Evolutionary conservation across 2,329 filamentous ascomycete genomes (phyloP), one percentile per base, ranked within the genome.

Genomic region (Tolypocladium tropicale): DNA sequence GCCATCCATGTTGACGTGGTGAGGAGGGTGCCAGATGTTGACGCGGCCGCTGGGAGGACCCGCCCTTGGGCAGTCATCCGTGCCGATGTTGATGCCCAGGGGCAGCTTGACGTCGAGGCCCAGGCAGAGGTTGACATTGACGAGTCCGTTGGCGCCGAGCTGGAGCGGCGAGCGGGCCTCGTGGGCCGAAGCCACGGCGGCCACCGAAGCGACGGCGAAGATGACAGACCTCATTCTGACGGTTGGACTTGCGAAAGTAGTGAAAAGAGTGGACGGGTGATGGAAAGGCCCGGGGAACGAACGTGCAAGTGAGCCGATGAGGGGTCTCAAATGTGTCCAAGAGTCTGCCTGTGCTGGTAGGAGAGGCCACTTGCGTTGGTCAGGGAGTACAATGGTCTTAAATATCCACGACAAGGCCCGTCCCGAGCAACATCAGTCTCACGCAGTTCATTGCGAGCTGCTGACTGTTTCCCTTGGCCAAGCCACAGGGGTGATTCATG

Each of bases 21-120:
- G 72, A 14, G 69, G 57, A 52, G 72, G 71, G 62, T 74, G 72
- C 68, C 67, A 74, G 60, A 68, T 56, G 60, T 68, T 60, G 59
- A 55, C 62, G 61, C 62, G 64, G 59, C 59, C 68, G 1, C 58
- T 32, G 14, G 64, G 58, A 11, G 71, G 68, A 2, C 52, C 56
- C n/a, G 33, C 14, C 2, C 36, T 34, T 50, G 67, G 67, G 59
- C 63, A 63, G 51, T 50, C 50, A 41, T 46, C 60, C 12, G 59
- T 49, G 10, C 55, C 62, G 21, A 62, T 54, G 55, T 37, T 53
- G 39, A 63, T 56, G 21, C 54, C 53, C 12, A 55, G 50, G 16
- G 58, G 59, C 10, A 64, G 53, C 55, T 57, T 56, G 48, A 64
- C 30, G 34, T 61, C 53, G 32, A 60, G 53, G 23, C 58, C 60